Evolutionary conservation across 2,329 filamentous ascomycete species (phyloP).

Genomic region (Drechslera avenae): DNA sequence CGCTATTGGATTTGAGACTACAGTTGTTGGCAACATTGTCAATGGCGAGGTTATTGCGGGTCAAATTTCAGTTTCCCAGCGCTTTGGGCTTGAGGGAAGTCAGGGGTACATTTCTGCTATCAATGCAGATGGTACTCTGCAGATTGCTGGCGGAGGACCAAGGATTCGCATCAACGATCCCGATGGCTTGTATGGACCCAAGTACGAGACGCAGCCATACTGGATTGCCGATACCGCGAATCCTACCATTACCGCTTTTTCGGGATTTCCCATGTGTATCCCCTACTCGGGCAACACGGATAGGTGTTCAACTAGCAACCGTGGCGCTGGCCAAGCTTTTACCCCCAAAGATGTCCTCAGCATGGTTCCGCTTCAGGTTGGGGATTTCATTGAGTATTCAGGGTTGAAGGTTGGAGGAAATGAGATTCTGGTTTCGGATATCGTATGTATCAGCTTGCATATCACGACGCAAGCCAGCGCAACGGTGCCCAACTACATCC

Average conservation of each 20-base stretch:
- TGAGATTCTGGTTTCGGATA: constrained; percentile 47
- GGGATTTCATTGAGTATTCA: constrained; percentile 51
- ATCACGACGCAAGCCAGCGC: constrained; percentile 35
- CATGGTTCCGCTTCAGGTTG: constrained; percentile 51
- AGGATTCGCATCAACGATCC: constrained; percentile 53
- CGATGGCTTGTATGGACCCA: constrained; percentile 51
- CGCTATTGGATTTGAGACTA: constrained; percentile 30
- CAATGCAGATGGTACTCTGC: constrained; percentile 43
- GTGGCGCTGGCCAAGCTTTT: constrained; percentile 39
- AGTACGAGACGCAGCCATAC: constrained; percentile 36
- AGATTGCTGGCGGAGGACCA: constrained; percentile 44
- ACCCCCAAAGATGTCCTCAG: constrained; percentile 43
- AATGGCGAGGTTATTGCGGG: constrained; percentile 47
- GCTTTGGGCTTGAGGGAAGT: constrained; percentile 45
- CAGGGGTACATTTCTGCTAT: constrained; percentile 47
- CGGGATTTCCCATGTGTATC: constrained; percentile 60
- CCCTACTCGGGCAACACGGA: constrained; percentile 49
- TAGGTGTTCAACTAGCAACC: constrained; percentile 48
- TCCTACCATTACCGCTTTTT: constrained; percentile 56
- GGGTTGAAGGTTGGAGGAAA: constrained; percentile 36
- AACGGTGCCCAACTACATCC: constrained; percentile 48
- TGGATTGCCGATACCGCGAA: constrained; percentile 58
- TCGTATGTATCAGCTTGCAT: constrained; percentile 50
- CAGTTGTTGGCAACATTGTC: constrained; percentile 50
- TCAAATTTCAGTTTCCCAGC: constrained; percentile 44